A percentile compares a stretch with the other conserved stretches of the same genome.
phyloP scores from a whole-genome alignment of 2,329 filamentous ascomycete species.

The Incumbomyces lentus region DNA sequence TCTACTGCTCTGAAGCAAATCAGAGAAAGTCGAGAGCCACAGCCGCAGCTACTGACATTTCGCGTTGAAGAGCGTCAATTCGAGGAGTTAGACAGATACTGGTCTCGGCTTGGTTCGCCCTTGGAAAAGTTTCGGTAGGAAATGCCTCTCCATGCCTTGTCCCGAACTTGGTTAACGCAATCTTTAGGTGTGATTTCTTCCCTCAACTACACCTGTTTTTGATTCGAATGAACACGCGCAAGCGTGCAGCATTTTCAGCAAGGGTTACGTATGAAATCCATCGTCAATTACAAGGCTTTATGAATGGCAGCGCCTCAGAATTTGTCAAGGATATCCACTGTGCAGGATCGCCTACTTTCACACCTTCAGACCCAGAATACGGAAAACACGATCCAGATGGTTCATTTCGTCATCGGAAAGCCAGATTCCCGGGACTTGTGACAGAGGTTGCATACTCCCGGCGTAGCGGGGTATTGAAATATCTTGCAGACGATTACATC shows the following conservation, averaged over 20 bases:
- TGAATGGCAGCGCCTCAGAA: neutral
- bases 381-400: neutral
- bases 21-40: no score
- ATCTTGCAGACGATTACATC: conserved; percentile 1
- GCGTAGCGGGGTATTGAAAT: conserved; percentile 21
- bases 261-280: neutral
- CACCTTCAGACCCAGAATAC: neutral
- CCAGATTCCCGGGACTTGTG: conserved; percentile 20
- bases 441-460: conserved; percentile 27
- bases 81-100: no score
- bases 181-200: neutral
- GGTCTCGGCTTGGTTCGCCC: no score
- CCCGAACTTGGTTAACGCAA: no score
- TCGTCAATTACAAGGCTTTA: neutral
- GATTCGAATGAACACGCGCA: neutral
- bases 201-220: neutral
- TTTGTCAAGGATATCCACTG: neutral
- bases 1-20: no score
- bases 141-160: no score
- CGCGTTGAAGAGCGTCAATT: no score
- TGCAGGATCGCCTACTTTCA: neutral
- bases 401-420: conserved; percentile 18
- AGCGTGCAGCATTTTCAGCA: neutral
- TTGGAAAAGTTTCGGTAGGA: no score
- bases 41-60: no score